Evolutionary conservation across 495 filamentous ascomycete species (phyloP).

Genomic region (Aspergillus leporis): DNA sequence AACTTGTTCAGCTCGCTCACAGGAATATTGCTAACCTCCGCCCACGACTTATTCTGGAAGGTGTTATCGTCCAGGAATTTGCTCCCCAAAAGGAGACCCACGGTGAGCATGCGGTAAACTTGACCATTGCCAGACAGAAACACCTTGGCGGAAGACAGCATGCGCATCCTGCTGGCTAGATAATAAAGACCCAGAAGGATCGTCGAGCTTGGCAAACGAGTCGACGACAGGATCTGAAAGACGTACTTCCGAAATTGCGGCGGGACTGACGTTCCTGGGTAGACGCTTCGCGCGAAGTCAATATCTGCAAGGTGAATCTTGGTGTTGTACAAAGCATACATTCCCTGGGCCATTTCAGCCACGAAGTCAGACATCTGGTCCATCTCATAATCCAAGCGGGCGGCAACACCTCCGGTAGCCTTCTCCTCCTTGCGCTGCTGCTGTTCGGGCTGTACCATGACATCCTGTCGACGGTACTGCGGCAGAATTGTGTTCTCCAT

Average conservation of each 20-base stretch:
- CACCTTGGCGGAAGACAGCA: conserved; percentile 60
- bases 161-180: conserved; percentile 76
- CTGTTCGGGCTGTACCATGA: conserved; percentile 38
- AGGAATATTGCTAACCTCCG: conserved; percentile 91
- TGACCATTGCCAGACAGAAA: conserved; percentile 65
- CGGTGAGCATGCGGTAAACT: conserved; percentile 89
- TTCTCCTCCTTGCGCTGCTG: conserved; percentile 53
- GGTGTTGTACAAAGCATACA: conserved; percentile 67
- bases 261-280: conserved; percentile 64
- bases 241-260: conserved; percentile 93
- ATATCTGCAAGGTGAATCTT: conserved; percentile 66
- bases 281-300: conserved; percentile 76
- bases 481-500: conserved; percentile 44
- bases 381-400: conserved; percentile 97
- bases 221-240: conserved; percentile 89
- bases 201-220: conserved; percentile 90
- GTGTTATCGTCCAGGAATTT: conserved; percentile 99
- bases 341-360: conserved; percentile 82
- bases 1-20: conserved; percentile 85
- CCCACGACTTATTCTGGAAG: conserved; percentile 98
- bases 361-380: conserved; percentile 98
- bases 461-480: conserved; percentile 48
- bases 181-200: conserved; percentile 93
- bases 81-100: conserved; percentile 85
- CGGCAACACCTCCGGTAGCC: conserved; percentile 83